These are phyloP conservation scores for Castanopsis chinensis DNA, from an alignment of 306 rosid genomes.

Conservation along the genomic window DNA sequence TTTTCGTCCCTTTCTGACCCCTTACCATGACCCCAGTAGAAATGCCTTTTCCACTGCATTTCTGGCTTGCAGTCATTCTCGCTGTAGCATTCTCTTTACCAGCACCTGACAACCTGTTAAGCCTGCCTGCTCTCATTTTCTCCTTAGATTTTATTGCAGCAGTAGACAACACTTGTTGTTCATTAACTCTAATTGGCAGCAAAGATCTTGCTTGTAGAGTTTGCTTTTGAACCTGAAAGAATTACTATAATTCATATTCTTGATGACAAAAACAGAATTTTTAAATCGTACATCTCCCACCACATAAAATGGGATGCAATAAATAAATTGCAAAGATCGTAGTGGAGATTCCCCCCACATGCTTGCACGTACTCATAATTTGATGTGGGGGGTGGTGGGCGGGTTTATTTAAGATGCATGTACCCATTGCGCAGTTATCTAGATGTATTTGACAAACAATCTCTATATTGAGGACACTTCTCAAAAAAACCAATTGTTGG, in stretches of 20 bases:
- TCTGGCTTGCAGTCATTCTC: slow-evolving; percentile 26
- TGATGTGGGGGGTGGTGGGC: too few relatives aligned
- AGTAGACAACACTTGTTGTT: slow-evolving; percentile 2
- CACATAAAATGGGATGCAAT: not conserved
- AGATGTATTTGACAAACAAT: not conserved
- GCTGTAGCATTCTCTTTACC: slow-evolving; percentile 52
- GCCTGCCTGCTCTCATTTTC: slow-evolving; percentile 26
- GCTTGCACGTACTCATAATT: too few relatives aligned
- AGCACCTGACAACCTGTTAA: slow-evolving; percentile 24
- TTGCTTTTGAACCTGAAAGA: slow-evolving; percentile 37
- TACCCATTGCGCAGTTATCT: too few relatives aligned
- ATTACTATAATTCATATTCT: slow-evolving; percentile 16
- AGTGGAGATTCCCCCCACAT: too few relatives aligned
- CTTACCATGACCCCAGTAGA: slow-evolving; percentile 20
- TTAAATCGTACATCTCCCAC: not conserved
- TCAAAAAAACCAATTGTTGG: not conserved
- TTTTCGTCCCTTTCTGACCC: slow-evolving; percentile 29
- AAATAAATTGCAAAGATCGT: slow-evolving; percentile 1
- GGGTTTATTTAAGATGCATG: too few relatives aligned
- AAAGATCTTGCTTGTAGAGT: slow-evolving; percentile 36
- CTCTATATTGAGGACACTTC: not conserved
- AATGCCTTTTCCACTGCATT: slow-evolving; percentile 41
- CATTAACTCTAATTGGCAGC: slow-evolving; percentile 32
- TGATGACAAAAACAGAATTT: slow-evolving; percentile 4
- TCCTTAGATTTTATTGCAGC: slow-evolving; percentile 36